Evolutionary conservation across 2,329 filamentous ascomycete genomes (phyloP), one percentile per base, ranked within the genome.

Genomic region (Phialemonium atrogriseum): DNA sequence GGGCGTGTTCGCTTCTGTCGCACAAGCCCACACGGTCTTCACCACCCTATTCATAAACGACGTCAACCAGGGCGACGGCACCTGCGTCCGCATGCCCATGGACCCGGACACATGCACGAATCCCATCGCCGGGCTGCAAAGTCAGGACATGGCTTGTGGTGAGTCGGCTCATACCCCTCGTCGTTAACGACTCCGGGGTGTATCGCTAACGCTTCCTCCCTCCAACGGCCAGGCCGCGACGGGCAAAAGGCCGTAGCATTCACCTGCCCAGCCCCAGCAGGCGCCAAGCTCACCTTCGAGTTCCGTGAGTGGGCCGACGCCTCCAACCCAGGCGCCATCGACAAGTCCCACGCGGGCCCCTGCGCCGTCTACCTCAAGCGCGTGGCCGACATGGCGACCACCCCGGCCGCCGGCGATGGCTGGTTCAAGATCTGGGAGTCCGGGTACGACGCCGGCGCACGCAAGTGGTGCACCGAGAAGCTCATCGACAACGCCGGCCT

Each of bases 401-500:
- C 65, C 40, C 53, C 69, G 10, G 74, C 74, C 30, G 59, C 66
- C 15, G 80, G 81, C 5, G 58, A 64, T 30, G 81, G 81, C 23
- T 88, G 82, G 83, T 83, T 87, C 67, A 86, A 86, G 66, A 49
- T 87, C 49, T 84, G 70, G 64, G 70, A 83, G 36, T 68, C 79
- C 31, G 79, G 77, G 27, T 84, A 81, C 55, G 66, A 82, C 44
- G 50, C 58, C 5, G 43, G 50, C 5, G 60, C 62, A 2, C 52
- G 60, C 17, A 60, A 73, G 50, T 87, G 81, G 80, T 85, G 82
- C 55, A 80, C 77, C 4, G 73, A 84, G 48, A 74, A 73, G 38
- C 62, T 87, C 36, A 80, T 80, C 36, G 64, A 58, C 33, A 75
- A 76, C 54, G 64, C 76, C 14, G 80, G 80, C 10, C 60, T 77